Conservation (phyloP, 2,329 filamentous ascomycete genomes). For the Penicillium verrucosum region DNA sequence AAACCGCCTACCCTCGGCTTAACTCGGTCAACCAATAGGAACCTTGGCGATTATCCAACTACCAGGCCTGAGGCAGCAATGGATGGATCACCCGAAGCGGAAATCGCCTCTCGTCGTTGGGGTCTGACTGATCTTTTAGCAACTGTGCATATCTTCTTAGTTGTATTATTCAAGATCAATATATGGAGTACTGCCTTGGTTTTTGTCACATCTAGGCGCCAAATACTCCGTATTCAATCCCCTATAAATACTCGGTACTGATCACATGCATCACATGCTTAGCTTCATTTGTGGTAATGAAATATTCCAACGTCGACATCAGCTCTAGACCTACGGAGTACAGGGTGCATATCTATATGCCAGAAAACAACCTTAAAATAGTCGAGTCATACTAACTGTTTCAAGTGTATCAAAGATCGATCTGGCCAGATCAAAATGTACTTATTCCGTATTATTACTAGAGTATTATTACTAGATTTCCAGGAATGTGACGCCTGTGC, state of each 20-base stretch:
- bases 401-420: neutral
- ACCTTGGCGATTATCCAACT: constrained; percentile 25
- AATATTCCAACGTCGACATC: constrained; percentile 1
- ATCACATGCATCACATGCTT: constrained; percentile 10
- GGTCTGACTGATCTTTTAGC: neutral
- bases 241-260: neutral
- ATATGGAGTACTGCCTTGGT: neutral
- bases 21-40: constrained; percentile 26
- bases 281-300: neutral
- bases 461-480: constrained; percentile 6
- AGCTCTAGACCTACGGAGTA: neutral
- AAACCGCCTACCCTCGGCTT: constrained; percentile 26
- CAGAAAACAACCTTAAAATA: constrained; percentile 9
- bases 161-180: neutral
- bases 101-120: neutral
- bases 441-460: constrained; percentile 5
- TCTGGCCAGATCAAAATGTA: neutral
- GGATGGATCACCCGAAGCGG: neutral
- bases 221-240: neutral
- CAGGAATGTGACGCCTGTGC: constrained; percentile 16
- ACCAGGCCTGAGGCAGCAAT: constrained; percentile 1
- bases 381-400: neutral
- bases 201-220: neutral
- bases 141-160: neutral
- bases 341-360: neutral